These are phyloP conservation scores for Bassia scoparia DNA, from an alignment of 148 eudicot species.

Conservation along the genomic window DNA sequence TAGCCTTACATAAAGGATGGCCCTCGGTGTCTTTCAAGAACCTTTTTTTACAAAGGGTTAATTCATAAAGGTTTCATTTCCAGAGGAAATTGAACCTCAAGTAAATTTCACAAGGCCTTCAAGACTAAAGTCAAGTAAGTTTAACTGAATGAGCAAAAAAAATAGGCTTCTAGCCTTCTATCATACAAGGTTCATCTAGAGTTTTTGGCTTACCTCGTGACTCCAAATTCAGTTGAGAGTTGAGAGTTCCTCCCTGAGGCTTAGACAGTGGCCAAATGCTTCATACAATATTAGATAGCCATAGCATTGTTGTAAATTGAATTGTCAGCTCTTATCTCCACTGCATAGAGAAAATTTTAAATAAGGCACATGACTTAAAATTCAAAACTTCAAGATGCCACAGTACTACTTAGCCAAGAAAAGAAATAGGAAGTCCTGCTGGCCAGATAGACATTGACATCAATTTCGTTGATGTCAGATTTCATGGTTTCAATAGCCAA, in stretches of 20 bases:
- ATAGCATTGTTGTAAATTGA: not conserved
- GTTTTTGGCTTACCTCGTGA: conserved; percentile 1
- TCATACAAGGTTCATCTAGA: not conserved
- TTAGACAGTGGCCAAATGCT: not conserved
- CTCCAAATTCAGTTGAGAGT: not conserved
- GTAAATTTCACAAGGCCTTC: not conserved
- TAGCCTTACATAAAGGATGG: too few relatives aligned
- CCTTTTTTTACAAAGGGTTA: not conserved
- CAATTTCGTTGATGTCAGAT: not conserved
- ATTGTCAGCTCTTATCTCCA: not conserved
- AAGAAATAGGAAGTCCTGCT: not conserved
- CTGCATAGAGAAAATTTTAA: not conserved
- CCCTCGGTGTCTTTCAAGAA: not conserved
- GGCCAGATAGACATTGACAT: not conserved
- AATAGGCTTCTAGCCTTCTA: too few relatives aligned
- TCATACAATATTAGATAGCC: not conserved
- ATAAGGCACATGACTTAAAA: not conserved
- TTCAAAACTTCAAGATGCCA: not conserved
- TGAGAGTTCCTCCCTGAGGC: not conserved
- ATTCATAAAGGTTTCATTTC: not conserved
- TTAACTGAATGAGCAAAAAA: too few relatives aligned
- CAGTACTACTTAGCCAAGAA: not conserved
- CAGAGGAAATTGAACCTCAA: not conserved
- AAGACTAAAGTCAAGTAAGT: not conserved
- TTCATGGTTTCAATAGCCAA: not conserved